A percentile compares a stretch with the other conserved stretches of the same genome.
These are phyloP conservation scores for Neltuma alba DNA, from an alignment of 306 rosid species.

Conservation along the genomic window DNA sequence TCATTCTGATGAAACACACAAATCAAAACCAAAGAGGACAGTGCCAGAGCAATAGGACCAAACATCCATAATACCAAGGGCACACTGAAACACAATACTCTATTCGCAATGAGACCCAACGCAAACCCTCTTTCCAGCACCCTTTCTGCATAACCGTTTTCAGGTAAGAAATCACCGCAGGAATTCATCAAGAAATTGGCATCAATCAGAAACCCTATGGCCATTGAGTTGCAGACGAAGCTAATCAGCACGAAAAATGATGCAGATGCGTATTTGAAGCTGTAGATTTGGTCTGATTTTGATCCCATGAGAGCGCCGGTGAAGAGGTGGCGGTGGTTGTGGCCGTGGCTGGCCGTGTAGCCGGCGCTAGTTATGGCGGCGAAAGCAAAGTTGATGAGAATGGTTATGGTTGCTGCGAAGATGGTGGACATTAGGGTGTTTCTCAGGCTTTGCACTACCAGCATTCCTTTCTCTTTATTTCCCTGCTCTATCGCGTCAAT, in stretches of 20 bases:
- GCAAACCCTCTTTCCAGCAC: slow-evolving; percentile 67
- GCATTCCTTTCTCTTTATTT: slow-evolving; percentile 56
- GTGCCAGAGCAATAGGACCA: slow-evolving; percentile 58
- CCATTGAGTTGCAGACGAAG: slow-evolving; percentile 80
- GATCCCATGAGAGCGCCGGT: slow-evolving; percentile 45
- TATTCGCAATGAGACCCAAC: slow-evolving; percentile 61
- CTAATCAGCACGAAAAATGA: slow-evolving; percentile 56
- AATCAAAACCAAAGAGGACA: slow-evolving; percentile 60
- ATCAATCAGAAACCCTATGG: slow-evolving; percentile 64
- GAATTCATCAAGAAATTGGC: slow-evolving; percentile 61
- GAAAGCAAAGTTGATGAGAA: slow-evolving; percentile 48
- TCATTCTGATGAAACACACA: slow-evolving; percentile 62
- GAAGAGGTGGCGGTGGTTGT: slow-evolving; percentile 37
- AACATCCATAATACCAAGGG: slow-evolving; percentile 78
- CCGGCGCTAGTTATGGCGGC: slow-evolving; percentile 63
- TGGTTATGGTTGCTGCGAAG: slow-evolving; percentile 61
- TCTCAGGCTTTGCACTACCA: slow-evolving; percentile 75
- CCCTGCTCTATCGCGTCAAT: no score
- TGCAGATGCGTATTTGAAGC: slow-evolving; percentile 62
- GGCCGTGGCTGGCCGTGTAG: slow-evolving; percentile 45
- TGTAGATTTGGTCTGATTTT: slow-evolving; percentile 45
- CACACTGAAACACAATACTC: slow-evolving; percentile 59
- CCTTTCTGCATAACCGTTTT: slow-evolving; percentile 28
- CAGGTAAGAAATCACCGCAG: slow-evolving; percentile 28
- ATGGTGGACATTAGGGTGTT: slow-evolving; percentile 68